Base-by-base conservation (phyloP, 1,284 basidiomycete species). In the Puccinia novopanici region DNA sequence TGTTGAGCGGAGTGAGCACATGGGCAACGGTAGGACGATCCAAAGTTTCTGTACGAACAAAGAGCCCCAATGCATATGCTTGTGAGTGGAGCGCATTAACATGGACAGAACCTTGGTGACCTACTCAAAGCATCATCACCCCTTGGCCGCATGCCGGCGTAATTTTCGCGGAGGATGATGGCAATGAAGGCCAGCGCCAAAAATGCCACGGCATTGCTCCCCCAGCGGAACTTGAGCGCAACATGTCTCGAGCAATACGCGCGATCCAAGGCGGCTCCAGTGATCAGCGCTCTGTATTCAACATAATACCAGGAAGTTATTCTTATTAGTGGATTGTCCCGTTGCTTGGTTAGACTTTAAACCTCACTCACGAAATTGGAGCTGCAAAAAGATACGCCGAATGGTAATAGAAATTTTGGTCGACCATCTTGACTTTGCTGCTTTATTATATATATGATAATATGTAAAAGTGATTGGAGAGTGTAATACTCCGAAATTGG, bases 231-330 rank as follows among this genome's bases (percentile, higher is more conserved):
- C 42, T 42, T 59, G 30, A 45, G 52, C 45, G 72, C 27, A 24
- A 48, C 72, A 59, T 45, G 54, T 22, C 30, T 40, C 42, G 72
- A 74, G 24, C 6, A 27, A 19, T 59, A 57, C 0, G 72, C 72
- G 5, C 15, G 72, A 57, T 59, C 37, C 54, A 74, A 59, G 37
- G 50, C 9, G 42, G 37, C 24, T 22, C 72, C 72, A 30, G 30
- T 74, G 24, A 74, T 57, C 30, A 74, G 37, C 45, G 72, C 72
- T 27, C 72, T 74, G 54, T 54, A n/a, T n/a, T n/a, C 17, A 22
- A 13, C 9, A 17, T 48, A 19, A 48, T 54, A 22, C 48, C n/a
- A 45, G 9, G 34, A 54, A 9, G 15, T 8, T 5, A 52, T 19
- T 52, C 27, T 13, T 34, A 2, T 52, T n/a, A 70, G 68, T 30